Evolutionary conservation across 768 basidiomycete genomes (phyloP).

Genomic region (Pulveroboletus frians): DNA sequence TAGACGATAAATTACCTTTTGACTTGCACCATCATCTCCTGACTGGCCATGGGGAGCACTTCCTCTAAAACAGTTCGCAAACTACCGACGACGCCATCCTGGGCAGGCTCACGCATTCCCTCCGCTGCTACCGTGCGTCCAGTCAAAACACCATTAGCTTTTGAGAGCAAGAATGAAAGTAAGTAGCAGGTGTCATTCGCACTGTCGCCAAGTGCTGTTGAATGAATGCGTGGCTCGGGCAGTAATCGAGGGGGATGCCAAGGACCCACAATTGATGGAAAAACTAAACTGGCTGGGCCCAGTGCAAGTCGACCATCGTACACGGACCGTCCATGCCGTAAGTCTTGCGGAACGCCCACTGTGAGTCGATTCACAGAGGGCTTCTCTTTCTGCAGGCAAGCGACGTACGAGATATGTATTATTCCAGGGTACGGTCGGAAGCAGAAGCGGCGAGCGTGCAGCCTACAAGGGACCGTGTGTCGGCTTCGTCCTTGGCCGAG

Average conservation of each 20-base stretch:
- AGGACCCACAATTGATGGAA: conserved; percentile 65
- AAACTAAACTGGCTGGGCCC: conserved; percentile 62
- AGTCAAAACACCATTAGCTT: conserved; percentile 33
- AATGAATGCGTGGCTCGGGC: neutral
- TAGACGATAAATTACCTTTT: conserved; percentile 28
- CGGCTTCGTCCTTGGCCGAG: conserved; percentile 46
- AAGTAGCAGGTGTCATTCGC: neutral
- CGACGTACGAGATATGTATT: conserved; percentile 42
- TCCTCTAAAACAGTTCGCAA: conserved; percentile 57
- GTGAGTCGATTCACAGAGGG: neutral
- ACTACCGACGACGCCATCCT: conserved; percentile 49
- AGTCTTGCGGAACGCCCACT: conserved; percentile 10
- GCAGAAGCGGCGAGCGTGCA: conserved; percentile 41
- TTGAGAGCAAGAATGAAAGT: conserved; percentile 52
- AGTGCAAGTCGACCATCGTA: conserved; percentile 65
- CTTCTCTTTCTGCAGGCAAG: conserved; percentile 9
- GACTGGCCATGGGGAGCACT: conserved; percentile 48
- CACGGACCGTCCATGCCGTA: conserved; percentile 43
- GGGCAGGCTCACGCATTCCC: conserved; percentile 44
- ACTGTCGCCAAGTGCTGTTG: neutral
- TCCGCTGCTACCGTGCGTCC: conserved; percentile 7
- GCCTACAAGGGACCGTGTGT: conserved; percentile 48
- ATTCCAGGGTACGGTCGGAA: conserved; percentile 53
- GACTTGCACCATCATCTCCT: neutral
- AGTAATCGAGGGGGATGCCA: conserved; percentile 63